These are phyloP conservation scores for Globomyces pollinis-pini DNA, from an alignment of 192 early-diverging fungal species.

Conservation along the genomic window DNA sequence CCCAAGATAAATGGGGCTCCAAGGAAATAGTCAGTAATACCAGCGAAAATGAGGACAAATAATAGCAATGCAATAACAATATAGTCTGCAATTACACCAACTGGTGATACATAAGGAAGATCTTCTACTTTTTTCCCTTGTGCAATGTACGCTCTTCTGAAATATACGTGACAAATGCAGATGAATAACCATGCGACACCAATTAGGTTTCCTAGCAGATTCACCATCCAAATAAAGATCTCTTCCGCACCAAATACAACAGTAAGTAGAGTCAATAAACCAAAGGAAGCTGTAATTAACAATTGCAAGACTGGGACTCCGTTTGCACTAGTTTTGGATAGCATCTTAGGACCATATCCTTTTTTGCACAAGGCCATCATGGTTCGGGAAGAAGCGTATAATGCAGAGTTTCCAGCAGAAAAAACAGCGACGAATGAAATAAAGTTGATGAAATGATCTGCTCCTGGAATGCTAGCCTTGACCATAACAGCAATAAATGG, in stretches of 20 bases:
- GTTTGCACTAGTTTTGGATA: slow-evolving; percentile 32
- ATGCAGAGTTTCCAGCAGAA: slow-evolving; percentile 60
- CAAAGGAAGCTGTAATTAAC: slow-evolving; percentile 44
- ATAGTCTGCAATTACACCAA: slow-evolving; percentile 16
- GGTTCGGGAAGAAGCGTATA: slow-evolving; percentile 59
- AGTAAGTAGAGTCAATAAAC: slow-evolving; percentile 50
- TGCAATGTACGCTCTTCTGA: slow-evolving; percentile 29
- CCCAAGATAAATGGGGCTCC: neutral
- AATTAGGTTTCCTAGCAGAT: slow-evolving; percentile 18
- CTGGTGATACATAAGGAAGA: slow-evolving; percentile 28
- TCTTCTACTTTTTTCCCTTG: slow-evolving; percentile 23
- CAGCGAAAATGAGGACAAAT: slow-evolving; percentile 12
- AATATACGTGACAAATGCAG: slow-evolving; percentile 29
- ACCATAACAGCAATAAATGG: slow-evolving; percentile 59
- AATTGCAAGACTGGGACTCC: slow-evolving; percentile 62
- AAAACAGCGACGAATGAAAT: slow-evolving; percentile 50
- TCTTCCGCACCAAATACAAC: neutral
- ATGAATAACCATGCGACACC: slow-evolving; percentile 33
- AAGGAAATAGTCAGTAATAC: neutral
- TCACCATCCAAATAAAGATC: slow-evolving; percentile 37
- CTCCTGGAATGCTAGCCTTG: slow-evolving; percentile 45
- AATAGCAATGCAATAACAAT: neutral
- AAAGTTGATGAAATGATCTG: slow-evolving; percentile 58
- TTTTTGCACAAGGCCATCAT: slow-evolving; percentile 16
- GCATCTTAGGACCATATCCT: slow-evolving; percentile 13